Evolutionary conservation across 208 protist species (phyloP).

Genomic region (Crithidia expoeki): DNA sequence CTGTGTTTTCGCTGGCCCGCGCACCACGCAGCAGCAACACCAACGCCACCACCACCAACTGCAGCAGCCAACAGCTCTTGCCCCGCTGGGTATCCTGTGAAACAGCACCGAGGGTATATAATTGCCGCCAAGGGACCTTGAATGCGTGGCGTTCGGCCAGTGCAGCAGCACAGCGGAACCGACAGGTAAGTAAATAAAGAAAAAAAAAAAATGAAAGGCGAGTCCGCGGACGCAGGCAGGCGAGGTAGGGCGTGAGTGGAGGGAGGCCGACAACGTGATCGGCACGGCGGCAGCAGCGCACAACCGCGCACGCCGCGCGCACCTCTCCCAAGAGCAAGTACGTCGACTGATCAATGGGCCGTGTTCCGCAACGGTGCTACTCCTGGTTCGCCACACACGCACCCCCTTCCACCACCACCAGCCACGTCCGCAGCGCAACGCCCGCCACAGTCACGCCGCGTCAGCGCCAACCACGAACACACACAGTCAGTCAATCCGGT

Average conservation of each 20-base stretch:
- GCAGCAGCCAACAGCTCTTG: constrained; percentile 24
- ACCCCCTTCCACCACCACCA: background rate
- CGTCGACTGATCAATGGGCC: constrained; percentile 28
- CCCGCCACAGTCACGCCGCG: too few species aligned
- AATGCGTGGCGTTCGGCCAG: constrained; percentile 5
- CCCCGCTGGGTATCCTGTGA: constrained; percentile 44
- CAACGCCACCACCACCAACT: background rate
- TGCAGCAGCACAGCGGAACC: background rate
- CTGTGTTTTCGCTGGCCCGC: constrained; percentile 40
- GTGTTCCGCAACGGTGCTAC: constrained; percentile 31
- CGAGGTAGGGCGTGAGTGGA: too few species aligned
- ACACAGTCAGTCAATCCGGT: too few species aligned
- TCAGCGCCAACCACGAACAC: too few species aligned
- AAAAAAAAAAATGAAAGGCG: constrained; percentile 7
- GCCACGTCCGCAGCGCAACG: too few species aligned
- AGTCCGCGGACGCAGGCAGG: too few species aligned
- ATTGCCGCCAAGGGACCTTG: constrained; percentile 43
- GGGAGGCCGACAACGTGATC: too few species aligned
- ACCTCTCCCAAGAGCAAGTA: constrained; percentile 29
- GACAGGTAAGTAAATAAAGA: background rate
- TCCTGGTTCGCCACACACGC: constrained; percentile 18
- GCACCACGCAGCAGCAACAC: too few species aligned
- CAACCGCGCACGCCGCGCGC: too few species aligned
- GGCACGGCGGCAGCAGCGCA: constrained; percentile 1
- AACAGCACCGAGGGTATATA: constrained; percentile 40